Base-by-base conservation (phyloP, 192 early-diverging fungal species). In the Chytriomyces hyalinus region DNA sequence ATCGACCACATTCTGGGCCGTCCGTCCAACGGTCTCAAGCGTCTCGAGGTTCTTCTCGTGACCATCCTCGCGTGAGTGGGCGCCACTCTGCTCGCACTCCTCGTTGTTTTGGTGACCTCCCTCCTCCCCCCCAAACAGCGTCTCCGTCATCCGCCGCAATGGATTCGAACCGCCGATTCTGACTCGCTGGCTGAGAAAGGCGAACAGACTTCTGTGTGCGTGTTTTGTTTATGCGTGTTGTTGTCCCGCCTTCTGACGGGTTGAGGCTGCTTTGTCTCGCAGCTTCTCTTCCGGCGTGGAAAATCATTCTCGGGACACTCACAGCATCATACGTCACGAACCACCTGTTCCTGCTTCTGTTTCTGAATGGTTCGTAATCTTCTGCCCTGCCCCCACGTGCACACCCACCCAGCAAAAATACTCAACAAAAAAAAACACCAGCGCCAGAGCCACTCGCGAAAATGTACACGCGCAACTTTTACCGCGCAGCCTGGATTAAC, bases 401-500 rank as follows among this genome's bases (percentile, higher is more conserved):
- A 57, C 53, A 57, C 20, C 5, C 53, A 13, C 53, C 53, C 53
- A 36, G 36, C 36, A 36, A 36, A 36, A 36, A 36, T 36, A 36
- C 36, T 36, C 36, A 36, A 1, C 36, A 36, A 36, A 0, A 36
- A 36, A 26, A 65, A 20, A 28, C 80, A n/a, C 65, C 78, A 87
- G 93, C 93, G 11, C 92, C 92, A 17, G 94, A 96, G 80, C 93
- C 94, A 6, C 71, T 95, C 73, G 90, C 90, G 28, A 83, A 90
- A 61, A 91, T 95, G 86, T 98, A 98, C 84, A 95, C 92, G 49
- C 89, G 91, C 11, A 94, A 89, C 82, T 98, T 93, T 81, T 97
- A 94, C 76, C 90, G 97, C 15, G 94, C 93, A 11, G 91, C 95
- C 0, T 97, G 94, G 92, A 82, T 97, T 47, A 79, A 95, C 63